A percentile compares a stretch with the other conserved stretches of the same genome.
Evolutionary conservation across 163 green algal species (phyloP).

Genomic region (Scenedesmus sp.): DNA sequence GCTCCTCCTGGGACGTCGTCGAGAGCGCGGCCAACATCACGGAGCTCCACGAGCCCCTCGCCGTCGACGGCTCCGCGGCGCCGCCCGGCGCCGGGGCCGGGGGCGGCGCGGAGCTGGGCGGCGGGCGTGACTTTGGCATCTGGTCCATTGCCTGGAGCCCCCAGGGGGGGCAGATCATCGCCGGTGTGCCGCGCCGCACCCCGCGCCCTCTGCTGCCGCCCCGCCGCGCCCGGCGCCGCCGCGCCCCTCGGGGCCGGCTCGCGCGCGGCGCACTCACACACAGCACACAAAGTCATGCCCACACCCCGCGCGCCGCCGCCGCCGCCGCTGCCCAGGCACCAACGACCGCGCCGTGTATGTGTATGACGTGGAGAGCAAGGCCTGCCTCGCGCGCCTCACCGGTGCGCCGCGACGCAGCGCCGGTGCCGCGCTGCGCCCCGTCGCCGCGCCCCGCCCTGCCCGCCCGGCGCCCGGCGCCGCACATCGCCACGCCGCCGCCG

Average conservation of each 20-base stretch:
- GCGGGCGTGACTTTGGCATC: slow-evolving; percentile 52
- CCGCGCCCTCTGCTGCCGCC: too few relatives aligned
- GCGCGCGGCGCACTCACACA: too few relatives aligned
- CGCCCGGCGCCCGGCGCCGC: too few relatives aligned
- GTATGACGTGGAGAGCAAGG: slow-evolving; percentile 75
- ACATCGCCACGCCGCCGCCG: too few relatives aligned
- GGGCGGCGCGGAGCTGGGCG: not conserved
- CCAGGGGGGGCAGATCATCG: slow-evolving; percentile 68
- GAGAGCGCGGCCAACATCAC: slow-evolving; percentile 81
- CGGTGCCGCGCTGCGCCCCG: too few relatives aligned
- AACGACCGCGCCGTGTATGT: slow-evolving; percentile 76
- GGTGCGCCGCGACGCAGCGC: too few relatives aligned
- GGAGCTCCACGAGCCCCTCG: slow-evolving; percentile 78
- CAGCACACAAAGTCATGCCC: too few relatives aligned
- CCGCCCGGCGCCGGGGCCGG: not conserved
- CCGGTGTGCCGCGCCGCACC: slow-evolving; percentile 61
- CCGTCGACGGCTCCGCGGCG: slow-evolving; percentile 60
- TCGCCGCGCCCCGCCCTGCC: too few relatives aligned
- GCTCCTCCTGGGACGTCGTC: slow-evolving; percentile 39
- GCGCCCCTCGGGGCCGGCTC: too few relatives aligned
- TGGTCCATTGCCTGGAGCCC: slow-evolving; percentile 71
- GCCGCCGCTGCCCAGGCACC: slow-evolving; percentile 53
- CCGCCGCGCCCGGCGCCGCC: too few relatives aligned
- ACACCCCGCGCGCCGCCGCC: too few relatives aligned
- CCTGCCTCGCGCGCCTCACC: slow-evolving; percentile 46